These are phyloP conservation scores for Candida boidinii DNA, from an alignment of 805 yeast species.

Conservation along the genomic window DNA sequence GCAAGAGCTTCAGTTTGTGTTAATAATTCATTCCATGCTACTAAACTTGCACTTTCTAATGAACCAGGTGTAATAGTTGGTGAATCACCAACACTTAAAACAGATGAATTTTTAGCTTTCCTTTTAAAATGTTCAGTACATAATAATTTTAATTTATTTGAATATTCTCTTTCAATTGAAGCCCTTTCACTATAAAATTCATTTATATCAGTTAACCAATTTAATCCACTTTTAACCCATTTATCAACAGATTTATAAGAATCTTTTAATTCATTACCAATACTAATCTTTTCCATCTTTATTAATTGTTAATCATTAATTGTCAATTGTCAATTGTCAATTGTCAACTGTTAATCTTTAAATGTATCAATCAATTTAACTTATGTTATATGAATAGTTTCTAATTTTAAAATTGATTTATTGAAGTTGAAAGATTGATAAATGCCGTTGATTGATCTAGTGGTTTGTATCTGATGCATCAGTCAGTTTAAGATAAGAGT, in stretches of 20 bases:
- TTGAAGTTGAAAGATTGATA: no score
- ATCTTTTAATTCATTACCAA: conserved; percentile 75
- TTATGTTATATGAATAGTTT: no score
- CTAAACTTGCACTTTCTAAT: conserved; percentile 76
- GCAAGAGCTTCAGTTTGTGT: conserved; percentile 77
- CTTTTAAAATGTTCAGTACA: conserved; percentile 64
- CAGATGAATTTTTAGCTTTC: conserved; percentile 61
- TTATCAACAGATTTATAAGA: conserved; percentile 67
- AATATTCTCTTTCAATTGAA: conserved; percentile 72
- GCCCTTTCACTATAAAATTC: conserved; percentile 80
- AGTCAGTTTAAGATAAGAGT: no score
- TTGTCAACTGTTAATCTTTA: no score
- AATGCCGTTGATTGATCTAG: no score
- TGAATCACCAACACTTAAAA: conserved; percentile 78
- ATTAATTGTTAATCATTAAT: background rate
- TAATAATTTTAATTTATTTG: conserved; percentile 54
- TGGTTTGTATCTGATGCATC: no score
- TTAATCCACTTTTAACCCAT: conserved; percentile 70
- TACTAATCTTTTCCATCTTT: conserved; percentile 24
- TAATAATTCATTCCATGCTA: conserved; percentile 84
- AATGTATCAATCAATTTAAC: no score
- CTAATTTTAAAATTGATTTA: no score
- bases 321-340: no score
- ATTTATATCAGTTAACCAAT: conserved; percentile 73
- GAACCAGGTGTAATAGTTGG: conserved; percentile 95